A percentile compares a stretch with the other conserved stretches of the same genome.
Conservation (phyloP, 352 stramenopile genomes). For the Thalassiosira mediterranea region DNA sequence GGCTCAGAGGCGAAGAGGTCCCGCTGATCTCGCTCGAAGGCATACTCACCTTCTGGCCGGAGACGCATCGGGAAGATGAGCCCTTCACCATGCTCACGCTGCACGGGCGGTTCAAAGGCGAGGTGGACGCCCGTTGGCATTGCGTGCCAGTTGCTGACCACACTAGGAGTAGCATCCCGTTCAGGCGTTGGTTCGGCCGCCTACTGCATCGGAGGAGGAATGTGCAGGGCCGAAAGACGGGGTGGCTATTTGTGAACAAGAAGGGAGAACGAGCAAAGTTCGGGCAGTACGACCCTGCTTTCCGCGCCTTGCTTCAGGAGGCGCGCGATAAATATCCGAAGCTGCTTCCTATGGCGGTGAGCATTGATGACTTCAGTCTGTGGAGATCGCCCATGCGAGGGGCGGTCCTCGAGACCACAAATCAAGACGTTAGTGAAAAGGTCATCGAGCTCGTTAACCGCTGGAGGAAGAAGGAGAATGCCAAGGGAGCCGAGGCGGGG, state of each 20-base stretch:
- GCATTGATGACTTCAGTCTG: conserved; percentile 12
- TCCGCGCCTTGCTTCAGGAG: not conserved
- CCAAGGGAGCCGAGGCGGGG: conserved; percentile 9
- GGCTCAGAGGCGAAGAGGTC: conserved; percentile 16
- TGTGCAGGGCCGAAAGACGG: not conserved
- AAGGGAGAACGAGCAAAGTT: not conserved
- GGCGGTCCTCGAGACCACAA: conserved; percentile 3
- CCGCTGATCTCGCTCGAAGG: conserved; percentile 7
- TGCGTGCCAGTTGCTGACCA: not conserved
- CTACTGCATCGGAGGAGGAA: not conserved
- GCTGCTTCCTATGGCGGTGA: not conserved
- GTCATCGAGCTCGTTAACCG: conserved; percentile 24
- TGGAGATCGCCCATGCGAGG: conserved; percentile 19
- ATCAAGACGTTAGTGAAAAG: not conserved
- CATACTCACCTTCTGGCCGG: too few relatives aligned
- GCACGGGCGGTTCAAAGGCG: not conserved
- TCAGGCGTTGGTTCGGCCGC: not conserved
- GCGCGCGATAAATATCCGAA: not conserved
- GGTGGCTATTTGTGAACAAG: not conserved
- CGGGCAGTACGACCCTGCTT: not conserved
- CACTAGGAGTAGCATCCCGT: not conserved
- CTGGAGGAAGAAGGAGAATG: conserved; percentile 20
- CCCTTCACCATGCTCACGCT: conserved; percentile 9
- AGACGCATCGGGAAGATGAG: not conserved
- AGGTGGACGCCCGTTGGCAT: not conserved